These are phyloP conservation scores for Termitomyces titanicus DNA, from an alignment of 768 basidiomycete species.

Conservation along the genomic window DNA sequence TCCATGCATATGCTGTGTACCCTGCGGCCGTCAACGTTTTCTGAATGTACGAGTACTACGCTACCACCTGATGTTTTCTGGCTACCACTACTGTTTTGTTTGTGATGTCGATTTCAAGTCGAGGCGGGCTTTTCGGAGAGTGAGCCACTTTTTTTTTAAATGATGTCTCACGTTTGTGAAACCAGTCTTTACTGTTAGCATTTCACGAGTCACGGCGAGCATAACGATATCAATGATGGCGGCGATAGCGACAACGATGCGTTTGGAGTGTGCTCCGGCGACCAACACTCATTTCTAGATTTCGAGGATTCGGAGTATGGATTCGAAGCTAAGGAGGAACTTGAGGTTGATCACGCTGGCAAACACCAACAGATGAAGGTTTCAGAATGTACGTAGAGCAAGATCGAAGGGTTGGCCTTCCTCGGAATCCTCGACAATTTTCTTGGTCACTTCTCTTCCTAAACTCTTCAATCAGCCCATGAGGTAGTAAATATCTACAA, in stretches of 20 bases:
- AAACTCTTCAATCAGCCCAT: no score
- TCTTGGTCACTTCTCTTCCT: no score
- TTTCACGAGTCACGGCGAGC: constrained; percentile 10
- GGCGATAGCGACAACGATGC: constrained; percentile 11
- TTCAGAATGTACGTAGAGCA: neutral
- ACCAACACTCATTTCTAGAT: constrained; percentile 21
- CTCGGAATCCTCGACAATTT: neutral
- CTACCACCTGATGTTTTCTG: constrained; percentile 19
- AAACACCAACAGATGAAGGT: no score
- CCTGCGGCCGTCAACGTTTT: constrained; percentile 15
- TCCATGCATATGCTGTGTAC: constrained; percentile 18
- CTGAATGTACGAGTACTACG: constrained; percentile 17
- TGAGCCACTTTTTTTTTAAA: neutral
- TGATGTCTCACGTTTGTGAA: neutral
- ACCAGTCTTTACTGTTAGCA: constrained; percentile 14
- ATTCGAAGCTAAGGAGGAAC: constrained; percentile 16
- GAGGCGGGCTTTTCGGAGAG: constrained; percentile 14
- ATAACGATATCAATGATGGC: constrained; percentile 12
- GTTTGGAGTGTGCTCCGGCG: constrained; percentile 16
- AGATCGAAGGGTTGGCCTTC: neutral
- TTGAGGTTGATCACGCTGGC: no score
- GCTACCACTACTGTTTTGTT: constrained; percentile 19
- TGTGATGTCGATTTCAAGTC: constrained; percentile 18
- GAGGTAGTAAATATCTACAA: no score
- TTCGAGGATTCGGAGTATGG: constrained; percentile 15